A percentile compares a stretch with the other conserved stretches of the same genome.
Evolutionary conservation across 768 basidiomycete genomes (phyloP).

Genomic region (Trichaptum fuscoviolaceum): DNA sequence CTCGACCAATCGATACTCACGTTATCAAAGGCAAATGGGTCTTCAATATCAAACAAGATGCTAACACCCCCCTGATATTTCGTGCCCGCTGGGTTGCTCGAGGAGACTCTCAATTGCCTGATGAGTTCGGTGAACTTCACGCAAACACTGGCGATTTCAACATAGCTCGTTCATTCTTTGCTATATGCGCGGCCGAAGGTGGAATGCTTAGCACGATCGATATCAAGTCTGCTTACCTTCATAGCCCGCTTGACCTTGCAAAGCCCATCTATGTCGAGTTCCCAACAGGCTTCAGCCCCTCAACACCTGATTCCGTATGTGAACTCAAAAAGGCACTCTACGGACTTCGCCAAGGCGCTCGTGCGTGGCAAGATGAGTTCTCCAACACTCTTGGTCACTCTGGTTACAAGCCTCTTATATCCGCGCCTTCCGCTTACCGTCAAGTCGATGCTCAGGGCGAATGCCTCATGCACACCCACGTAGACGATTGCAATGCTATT

Average conservation of each 20-base stretch:
- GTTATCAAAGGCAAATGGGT: conserved; percentile 22
- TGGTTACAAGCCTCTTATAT: not conserved
- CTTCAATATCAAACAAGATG: conserved; percentile 19
- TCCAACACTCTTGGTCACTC: too few species aligned
- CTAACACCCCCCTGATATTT: conserved; percentile 14
- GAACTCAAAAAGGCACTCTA: conserved; percentile 8
- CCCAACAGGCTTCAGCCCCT: conserved; percentile 8
- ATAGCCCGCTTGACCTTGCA: conserved; percentile 5
- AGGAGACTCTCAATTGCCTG: conserved; percentile 23
- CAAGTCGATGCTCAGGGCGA: not conserved
- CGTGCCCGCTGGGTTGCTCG: conserved; percentile 25
- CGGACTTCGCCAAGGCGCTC: not conserved
- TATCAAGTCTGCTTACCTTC: conserved; percentile 12
- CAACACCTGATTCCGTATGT: not conserved
- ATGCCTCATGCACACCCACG: not conserved
- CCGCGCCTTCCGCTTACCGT: not conserved
- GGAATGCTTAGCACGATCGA: conserved; percentile 10
- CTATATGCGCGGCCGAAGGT: not conserved
- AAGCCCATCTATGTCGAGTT: conserved; percentile 11
- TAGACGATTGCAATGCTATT: not conserved
- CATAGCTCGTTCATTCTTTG: not conserved
- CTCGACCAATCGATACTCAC: conserved; percentile 14
- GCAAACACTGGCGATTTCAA: not conserved
- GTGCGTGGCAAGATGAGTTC: conserved; percentile 1
- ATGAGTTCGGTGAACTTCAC: conserved; percentile 6